Conservation (phyloP, 176 grass and related monocot species). For the Eremochloa ophiuroides region DNA sequence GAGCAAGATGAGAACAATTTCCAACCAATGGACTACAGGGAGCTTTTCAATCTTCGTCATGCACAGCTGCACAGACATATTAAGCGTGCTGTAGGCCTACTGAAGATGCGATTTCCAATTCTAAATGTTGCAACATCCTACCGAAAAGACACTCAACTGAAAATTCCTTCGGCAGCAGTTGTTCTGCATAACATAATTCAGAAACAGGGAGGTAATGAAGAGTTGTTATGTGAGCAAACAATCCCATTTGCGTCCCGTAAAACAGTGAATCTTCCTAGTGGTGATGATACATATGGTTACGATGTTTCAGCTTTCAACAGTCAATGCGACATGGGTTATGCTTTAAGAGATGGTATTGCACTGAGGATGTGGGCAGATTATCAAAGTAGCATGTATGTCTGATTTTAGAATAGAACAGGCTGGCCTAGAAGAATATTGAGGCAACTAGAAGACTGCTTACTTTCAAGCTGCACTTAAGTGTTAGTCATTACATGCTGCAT, state of each 20-base stretch:
- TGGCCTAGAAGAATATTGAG: background rate
- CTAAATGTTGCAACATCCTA: conserved; percentile 43
- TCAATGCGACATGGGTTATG: conserved; percentile 20
- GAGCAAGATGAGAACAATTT: conserved; percentile 27
- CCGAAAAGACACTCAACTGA: conserved; percentile 39
- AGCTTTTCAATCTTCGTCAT: conserved; percentile 57
- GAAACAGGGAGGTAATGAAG: conserved; percentile 13
- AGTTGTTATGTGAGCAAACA: background rate
- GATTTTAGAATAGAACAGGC: background rate
- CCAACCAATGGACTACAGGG: conserved; percentile 29
- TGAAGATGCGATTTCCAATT: conserved; percentile 59
- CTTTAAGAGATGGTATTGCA: conserved; percentile 36
- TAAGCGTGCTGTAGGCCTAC: conserved; percentile 12
- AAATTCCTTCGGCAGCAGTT: conserved; percentile 36
- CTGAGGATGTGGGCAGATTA: conserved; percentile 40
- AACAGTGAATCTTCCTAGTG: conserved; percentile 5
- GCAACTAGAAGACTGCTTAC: background rate
- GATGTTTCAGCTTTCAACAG: conserved; percentile 26
- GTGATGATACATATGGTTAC: conserved; percentile 15
- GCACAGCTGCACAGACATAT: conserved; percentile 38
- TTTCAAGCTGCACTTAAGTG: background rate
- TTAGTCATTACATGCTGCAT: background rate
- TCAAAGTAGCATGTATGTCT: background rate
- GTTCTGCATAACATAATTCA: conserved; percentile 54
- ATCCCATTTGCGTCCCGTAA: background rate